Evolutionary conservation across 495 filamentous ascomycete species (phyloP).

Genomic region (Mytilinidion resinicola): DNA sequence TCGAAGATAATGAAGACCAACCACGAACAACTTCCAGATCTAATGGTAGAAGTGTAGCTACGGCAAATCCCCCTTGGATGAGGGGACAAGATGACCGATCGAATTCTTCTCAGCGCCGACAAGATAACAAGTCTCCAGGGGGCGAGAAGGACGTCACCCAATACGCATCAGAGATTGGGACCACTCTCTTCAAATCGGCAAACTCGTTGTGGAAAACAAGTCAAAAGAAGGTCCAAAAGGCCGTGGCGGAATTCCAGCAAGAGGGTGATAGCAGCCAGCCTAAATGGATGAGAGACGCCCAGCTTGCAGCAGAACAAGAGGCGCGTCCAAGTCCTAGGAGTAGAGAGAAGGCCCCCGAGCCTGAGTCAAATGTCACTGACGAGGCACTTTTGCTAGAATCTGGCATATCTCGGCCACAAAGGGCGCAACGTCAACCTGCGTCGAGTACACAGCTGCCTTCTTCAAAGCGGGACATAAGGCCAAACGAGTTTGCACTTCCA

Average conservation of each 20-base stretch:
- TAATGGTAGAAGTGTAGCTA: constrained; percentile 34
- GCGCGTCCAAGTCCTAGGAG: background rate
- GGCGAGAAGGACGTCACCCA: constrained; percentile 73
- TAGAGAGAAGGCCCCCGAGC: background rate
- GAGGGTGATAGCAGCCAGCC: constrained; percentile 80
- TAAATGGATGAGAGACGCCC: constrained; percentile 84
- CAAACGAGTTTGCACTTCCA: constrained; percentile 2
- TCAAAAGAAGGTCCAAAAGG: constrained; percentile 91
- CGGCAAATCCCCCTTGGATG: constrained; percentile 45
- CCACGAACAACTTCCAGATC: constrained; percentile 28
- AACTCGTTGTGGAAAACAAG: constrained; percentile 90
- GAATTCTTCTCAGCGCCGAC: constrained; percentile 37
- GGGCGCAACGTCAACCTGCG: background rate
- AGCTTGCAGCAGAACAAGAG: constrained; percentile 19
- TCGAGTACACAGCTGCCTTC: constrained; percentile 1
- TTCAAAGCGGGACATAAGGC: background rate
- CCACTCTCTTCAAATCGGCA: constrained; percentile 84
- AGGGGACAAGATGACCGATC: constrained; percentile 30
- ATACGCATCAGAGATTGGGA: constrained; percentile 73
- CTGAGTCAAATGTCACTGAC: constrained; percentile 55
- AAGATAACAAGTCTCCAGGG: constrained; percentile 52
- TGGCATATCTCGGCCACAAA: constrained; percentile 28
- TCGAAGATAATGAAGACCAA: constrained; percentile 32
- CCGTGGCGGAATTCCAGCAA: constrained; percentile 79
- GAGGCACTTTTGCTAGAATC: constrained; percentile 88